Conservation (phyloP, 768 basidiomycete genomes). For the Psilocybe tampanensis region DNA sequence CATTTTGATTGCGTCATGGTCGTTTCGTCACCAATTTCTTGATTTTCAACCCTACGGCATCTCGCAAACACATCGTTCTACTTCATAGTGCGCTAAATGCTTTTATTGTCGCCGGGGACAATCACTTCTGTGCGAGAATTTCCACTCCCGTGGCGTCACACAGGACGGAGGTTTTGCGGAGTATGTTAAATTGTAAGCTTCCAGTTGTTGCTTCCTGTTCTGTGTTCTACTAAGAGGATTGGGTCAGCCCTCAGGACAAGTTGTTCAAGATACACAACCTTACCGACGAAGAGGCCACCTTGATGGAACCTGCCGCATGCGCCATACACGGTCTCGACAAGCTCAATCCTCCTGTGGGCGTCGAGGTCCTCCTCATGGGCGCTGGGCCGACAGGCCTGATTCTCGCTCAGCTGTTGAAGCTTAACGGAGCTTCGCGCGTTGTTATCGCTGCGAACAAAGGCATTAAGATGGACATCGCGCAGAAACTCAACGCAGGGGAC, state of each 20-base stretch:
- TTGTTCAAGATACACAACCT: constrained; percentile 89
- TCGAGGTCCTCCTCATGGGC: constrained; percentile 83
- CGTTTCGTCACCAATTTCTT: too few species aligned
- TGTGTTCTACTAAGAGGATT: too few species aligned
- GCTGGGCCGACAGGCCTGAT: constrained; percentile 93
- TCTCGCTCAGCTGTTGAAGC: constrained; percentile 83
- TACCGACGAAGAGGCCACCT: constrained; percentile 83
- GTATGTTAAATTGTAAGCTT: constrained; percentile 78
- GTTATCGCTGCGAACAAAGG: constrained; percentile 91
- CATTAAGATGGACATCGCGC: constrained; percentile 87
- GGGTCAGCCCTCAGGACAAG: constrained; percentile 60
- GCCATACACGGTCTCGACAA: constrained; percentile 93
- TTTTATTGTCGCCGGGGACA: constrained; percentile 90
- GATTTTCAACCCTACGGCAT: too few species aligned
- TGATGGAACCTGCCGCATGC: constrained; percentile 89
- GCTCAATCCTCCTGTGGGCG: constrained; percentile 77
- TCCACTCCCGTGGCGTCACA: constrained; percentile 78
- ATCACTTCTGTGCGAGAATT: constrained; percentile 82
- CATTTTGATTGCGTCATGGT: too few species aligned
- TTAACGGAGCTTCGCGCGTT: constrained; percentile 80
- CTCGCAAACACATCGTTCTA: too few species aligned
- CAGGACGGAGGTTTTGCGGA: constrained; percentile 88
- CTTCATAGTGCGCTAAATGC: constrained; percentile 72
- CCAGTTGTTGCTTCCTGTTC: too few species aligned
- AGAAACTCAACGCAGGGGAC: constrained; percentile 76